These are phyloP conservation scores for Arthrinium puccinioides DNA, from an alignment of 2,329 filamentous ascomycete genomes.

Conservation along the genomic window DNA sequence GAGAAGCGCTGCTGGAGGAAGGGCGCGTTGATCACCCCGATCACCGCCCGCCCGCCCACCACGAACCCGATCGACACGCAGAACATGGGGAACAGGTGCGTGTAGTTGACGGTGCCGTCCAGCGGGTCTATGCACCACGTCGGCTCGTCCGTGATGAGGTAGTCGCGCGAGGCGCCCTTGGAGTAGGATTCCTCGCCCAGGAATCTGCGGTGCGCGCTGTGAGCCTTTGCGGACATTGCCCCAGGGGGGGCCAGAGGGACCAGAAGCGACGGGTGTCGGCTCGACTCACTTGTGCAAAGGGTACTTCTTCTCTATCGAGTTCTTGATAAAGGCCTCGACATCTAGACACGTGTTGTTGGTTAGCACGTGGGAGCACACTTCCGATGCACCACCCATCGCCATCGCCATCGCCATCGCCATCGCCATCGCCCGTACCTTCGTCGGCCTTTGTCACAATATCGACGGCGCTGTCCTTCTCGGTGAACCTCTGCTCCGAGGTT, in stretches of 20 bases:
- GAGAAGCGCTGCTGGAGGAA: constrained; percentile 64
- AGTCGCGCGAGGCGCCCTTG: constrained; percentile 57
- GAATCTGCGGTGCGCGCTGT: constrained; percentile 45
- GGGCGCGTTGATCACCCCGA: constrained; percentile 68
- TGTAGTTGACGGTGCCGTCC: constrained; percentile 76
- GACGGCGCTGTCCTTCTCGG: constrained; percentile 68
- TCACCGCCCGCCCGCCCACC: constrained; percentile 48
- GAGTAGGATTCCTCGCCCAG: constrained; percentile 73
- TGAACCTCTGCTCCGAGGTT: constrained; percentile 28
- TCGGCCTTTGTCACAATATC: constrained; percentile 75
- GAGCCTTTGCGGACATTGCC: too few relatives aligned
- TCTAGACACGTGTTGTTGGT: too few relatives aligned
- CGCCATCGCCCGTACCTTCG: constrained; percentile 58
- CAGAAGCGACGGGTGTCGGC: not conserved
- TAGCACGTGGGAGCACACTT: too few relatives aligned
- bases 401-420: too few relatives aligned
- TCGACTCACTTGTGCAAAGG: constrained; percentile 60
- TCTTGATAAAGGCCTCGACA: constrained; percentile 64
- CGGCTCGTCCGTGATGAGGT: constrained; percentile 55
- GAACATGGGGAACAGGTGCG: constrained; percentile 74
- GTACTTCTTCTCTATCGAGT: constrained; percentile 50
- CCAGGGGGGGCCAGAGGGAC: not conserved
- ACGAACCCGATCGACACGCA: constrained; percentile 71
- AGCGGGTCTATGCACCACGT: constrained; percentile 75
- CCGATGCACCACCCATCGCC: too few relatives aligned